Conservation (phyloP, 1,284 basidiomycete genomes). For the Vanrija pseudolonga region DNA sequence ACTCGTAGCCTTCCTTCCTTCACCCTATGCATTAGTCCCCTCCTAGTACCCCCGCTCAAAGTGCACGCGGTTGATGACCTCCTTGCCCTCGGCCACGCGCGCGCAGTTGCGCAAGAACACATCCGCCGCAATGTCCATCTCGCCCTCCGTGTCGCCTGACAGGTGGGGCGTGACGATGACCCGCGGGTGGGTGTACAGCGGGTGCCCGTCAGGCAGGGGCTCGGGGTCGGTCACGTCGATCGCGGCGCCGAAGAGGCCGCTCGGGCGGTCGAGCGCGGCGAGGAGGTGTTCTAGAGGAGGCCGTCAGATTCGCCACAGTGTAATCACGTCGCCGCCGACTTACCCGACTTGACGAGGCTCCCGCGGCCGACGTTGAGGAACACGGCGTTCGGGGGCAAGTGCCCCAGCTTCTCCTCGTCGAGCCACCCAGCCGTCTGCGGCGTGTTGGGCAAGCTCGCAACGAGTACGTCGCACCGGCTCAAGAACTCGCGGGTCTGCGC, state of each 20-base stretch:
- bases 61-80: constrained; percentile 25
- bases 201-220: constrained; percentile 22
- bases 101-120: constrained; percentile 34
- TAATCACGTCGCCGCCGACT: too few species aligned
- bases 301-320: not conserved
- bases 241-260: constrained; percentile 17
- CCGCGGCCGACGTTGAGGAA: constrained; percentile 29
- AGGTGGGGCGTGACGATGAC: constrained; percentile 23
- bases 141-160: constrained; percentile 19
- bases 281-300: constrained; percentile 16
- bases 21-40: too few species aligned
- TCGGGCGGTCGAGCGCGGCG: constrained; percentile 10
- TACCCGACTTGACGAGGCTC: constrained; percentile 10
- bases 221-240: constrained; percentile 31
- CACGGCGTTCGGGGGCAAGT: constrained; percentile 9
- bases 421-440: constrained; percentile 33
- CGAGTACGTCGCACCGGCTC: constrained; percentile 33
- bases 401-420: constrained; percentile 24
- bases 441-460: constrained; percentile 39
- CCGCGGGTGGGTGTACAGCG: constrained; percentile 18
- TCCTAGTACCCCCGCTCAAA: constrained; percentile 32
- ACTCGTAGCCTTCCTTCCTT: too few species aligned
- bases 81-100: constrained; percentile 19
- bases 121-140: constrained; percentile 17
- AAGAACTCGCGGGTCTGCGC: constrained; percentile 33